phyloP scores from a whole-genome alignment of 192 early-diverging fungal species.

The Coemansia sp. region DNA sequence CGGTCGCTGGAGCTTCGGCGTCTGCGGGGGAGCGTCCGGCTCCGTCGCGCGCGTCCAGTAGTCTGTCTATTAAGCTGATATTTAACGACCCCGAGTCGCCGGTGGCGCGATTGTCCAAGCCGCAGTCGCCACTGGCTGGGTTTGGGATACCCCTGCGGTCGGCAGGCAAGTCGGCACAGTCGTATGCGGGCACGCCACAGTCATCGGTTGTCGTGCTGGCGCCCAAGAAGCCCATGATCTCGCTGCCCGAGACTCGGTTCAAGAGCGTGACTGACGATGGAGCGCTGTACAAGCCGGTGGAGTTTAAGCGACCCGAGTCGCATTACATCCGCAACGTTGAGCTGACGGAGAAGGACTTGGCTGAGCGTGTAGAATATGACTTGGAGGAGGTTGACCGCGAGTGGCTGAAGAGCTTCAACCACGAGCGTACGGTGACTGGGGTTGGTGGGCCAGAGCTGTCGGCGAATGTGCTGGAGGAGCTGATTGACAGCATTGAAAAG shows the following conservation, averaged over 20 bases:
- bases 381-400: conserved; percentile 92
- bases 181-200: conserved; percentile 38
- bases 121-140: neutral
- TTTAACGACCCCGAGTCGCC: conserved; percentile 29
- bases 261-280: conserved; percentile 5
- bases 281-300: neutral
- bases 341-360: conserved; percentile 49
- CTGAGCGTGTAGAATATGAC: conserved; percentile 86
- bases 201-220: conserved; percentile 46
- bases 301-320: conserved; percentile 59
- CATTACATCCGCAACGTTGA: conserved; percentile 73
- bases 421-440: conserved; percentile 40
- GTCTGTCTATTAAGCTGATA: conserved; percentile 31
- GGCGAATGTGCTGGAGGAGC: conserved; percentile 67
- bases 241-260: conserved; percentile 34
- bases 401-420: conserved; percentile 74
- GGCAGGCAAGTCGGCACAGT: conserved; percentile 27
- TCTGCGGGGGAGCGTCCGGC: conserved; percentile 15
- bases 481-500: conserved; percentile 92
- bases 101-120: neutral
- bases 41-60: conserved; percentile 27
- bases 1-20: conserved; percentile 30
- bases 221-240: conserved; percentile 43
- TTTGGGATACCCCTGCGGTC: conserved; percentile 4
- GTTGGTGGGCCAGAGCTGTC: conserved; percentile 9